Conservation (phyloP, 1,284 basidiomycete species). For the Bjerkandera adusta region DNA sequence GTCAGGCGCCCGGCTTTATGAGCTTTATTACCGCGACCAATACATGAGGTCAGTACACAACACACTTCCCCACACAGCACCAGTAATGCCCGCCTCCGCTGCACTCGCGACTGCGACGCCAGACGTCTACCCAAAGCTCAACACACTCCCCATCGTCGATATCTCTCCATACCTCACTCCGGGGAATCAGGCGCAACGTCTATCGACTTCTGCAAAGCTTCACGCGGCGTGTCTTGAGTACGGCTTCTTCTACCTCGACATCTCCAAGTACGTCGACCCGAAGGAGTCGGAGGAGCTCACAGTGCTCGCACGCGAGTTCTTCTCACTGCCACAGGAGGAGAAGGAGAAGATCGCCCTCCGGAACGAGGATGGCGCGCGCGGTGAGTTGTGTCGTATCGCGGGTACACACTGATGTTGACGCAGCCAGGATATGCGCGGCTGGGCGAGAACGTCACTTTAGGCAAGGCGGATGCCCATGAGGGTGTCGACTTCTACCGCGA, state of each 20-base stretch:
- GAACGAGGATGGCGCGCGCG: conserved; percentile 72
- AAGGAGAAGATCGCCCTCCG: conserved; percentile 69
- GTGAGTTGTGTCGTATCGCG: conserved; percentile 36
- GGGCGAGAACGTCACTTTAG: conserved; percentile 82
- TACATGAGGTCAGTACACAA: no score
- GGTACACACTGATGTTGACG: background rate
- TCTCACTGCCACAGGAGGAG: conserved; percentile 63
- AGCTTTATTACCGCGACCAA: no score
- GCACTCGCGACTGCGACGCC: background rate
- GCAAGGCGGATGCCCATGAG: conserved; percentile 84
- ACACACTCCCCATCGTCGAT: conserved; percentile 33
- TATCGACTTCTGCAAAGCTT: conserved; percentile 54
- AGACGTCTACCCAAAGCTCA: conserved; percentile 15
- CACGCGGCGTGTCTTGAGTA: conserved; percentile 75
- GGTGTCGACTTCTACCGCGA: conserved; percentile 81
- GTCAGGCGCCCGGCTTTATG: no score
- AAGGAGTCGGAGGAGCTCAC: conserved; percentile 67
- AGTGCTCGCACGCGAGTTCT: conserved; percentile 68
- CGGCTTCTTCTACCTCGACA: conserved; percentile 86
- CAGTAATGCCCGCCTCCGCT: conserved; percentile 6
- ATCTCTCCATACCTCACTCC: conserved; percentile 52
- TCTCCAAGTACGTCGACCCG: conserved; percentile 53
- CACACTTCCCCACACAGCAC: no score
- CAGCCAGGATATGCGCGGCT: conserved; percentile 65
- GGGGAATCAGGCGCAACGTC: conserved; percentile 35